A percentile compares a stretch with the other conserved stretches of the same genome.
Conservation (phyloP, 1,139 yeast species). For the Suhomyces bribrorum region DNA sequence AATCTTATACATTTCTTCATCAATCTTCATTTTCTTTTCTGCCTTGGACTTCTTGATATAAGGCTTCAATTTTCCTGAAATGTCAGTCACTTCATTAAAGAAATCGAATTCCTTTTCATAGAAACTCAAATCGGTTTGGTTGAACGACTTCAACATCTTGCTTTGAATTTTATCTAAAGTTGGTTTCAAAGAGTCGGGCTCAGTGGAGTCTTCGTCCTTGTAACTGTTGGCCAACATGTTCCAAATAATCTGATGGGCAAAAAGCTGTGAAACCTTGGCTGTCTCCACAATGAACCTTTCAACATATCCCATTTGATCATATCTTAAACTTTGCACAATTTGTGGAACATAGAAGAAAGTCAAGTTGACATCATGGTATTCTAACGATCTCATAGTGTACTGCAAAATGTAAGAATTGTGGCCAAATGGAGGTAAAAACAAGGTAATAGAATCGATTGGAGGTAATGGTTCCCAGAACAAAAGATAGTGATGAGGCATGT, state of each 20-base stretch:
- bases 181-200: slow-evolving; percentile 85
- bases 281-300: slow-evolving; percentile 89
- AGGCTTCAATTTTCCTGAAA: slow-evolving; percentile 93
- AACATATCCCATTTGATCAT: slow-evolving; percentile 81
- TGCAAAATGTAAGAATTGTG: slow-evolving; percentile 72
- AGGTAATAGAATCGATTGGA: slow-evolving; percentile 83
- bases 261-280: slow-evolving; percentile 84
- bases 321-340: slow-evolving; percentile 87
- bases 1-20: slow-evolving; percentile 89
- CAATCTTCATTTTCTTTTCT: slow-evolving; percentile 94
- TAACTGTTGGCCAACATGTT: slow-evolving; percentile 92
- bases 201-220: slow-evolving; percentile 80
- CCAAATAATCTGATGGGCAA: slow-evolving; percentile 98
- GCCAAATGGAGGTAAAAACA: slow-evolving; percentile 77
- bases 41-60: slow-evolving; percentile 92
- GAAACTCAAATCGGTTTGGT: slow-evolving; percentile 59
- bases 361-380: slow-evolving; percentile 80
- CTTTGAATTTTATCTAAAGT: slow-evolving; percentile 70
- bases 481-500: slow-evolving; percentile 47
- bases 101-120: slow-evolving; percentile 85
- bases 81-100: slow-evolving; percentile 87
- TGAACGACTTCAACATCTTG: slow-evolving; percentile 65
- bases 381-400: slow-evolving; percentile 87
- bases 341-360: slow-evolving; percentile 98
- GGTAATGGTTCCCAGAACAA: slow-evolving; percentile 76